Conservation (phyloP, 352 stramenopile species). For the Phytophthora niederhauseri region DNA sequence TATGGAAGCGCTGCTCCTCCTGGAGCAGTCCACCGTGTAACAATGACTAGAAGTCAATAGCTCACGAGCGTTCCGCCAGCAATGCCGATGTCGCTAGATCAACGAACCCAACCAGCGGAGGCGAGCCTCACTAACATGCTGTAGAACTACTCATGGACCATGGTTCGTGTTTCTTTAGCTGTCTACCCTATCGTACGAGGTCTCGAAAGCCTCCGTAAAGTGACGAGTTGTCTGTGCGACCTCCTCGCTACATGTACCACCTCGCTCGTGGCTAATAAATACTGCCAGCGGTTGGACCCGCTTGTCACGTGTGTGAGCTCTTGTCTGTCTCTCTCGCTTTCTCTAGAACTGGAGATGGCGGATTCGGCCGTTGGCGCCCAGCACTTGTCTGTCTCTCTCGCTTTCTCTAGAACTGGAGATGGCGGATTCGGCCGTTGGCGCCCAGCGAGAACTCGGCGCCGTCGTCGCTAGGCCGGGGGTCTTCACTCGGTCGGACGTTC, state of each 20-base stretch:
- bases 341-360: conserved; percentile 30
- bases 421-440: conserved; percentile 31
- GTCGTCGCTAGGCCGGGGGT: conserved; percentile 40
- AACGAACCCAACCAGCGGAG: too few relatives aligned
- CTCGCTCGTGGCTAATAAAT: conserved; percentile 39
- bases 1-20: too few relatives aligned
- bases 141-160: background rate
- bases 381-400: background rate
- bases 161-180: background rate
- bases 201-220: conserved; percentile 12
- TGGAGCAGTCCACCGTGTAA: too few relatives aligned
- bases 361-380: conserved; percentile 35
- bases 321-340: background rate
- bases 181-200: conserved; percentile 14
- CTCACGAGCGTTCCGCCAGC: too few relatives aligned
- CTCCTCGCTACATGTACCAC: conserved; percentile 13
- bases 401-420: conserved; percentile 27
- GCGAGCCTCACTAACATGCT: background rate
- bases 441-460: conserved; percentile 39
- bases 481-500: conserved; percentile 41
- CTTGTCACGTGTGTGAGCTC: conserved; percentile 14
- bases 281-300: conserved; percentile 18
- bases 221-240: conserved; percentile 14
- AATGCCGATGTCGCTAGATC: too few relatives aligned
- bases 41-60: too few relatives aligned